Base-by-base conservation (phyloP, 2,329 filamentous ascomycete species). In the Sporothrix pseudoabietina region DNA sequence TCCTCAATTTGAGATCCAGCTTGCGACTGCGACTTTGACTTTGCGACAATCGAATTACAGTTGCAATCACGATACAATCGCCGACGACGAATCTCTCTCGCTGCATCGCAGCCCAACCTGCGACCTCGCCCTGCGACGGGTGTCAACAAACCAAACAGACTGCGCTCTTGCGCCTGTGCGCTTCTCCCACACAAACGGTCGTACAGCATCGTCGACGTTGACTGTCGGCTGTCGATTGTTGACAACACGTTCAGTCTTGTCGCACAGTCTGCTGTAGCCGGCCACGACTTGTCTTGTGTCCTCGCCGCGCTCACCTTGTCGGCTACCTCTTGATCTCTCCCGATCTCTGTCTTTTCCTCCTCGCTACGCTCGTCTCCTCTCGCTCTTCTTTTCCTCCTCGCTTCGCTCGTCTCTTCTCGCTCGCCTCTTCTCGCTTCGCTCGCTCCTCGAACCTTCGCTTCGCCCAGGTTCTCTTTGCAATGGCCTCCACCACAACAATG, bases 401-500 rank as follows among this genome's bases (percentile, higher is more conserved):
- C 49, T 16, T 19, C 47, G 14, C 47, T 52, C 26, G 26, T 22
- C 3, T 26, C 26, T 26, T 26, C 26, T 26, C 26, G 26, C n/a
- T 54, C 19, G n/a, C 6, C 9, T n/a, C n/a, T 19, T 54, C 22
- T 1, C 59, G 32, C 35, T 63, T 32, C 8, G 19, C 12, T 8
- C 6, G 19, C 59, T 41, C 19, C 22, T 19, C 59, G 9, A 35
- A 12, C 14, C 59, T 1, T 22, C 39, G 59, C 39, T 47, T 7
- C 35, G 16, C 32, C 12, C 22, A 19, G 44, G 3, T 44, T 14
- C 16, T 47, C 66, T 22, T 47, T 32, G 55, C 57, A 54, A 77
- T 71, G 52, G 83, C 82, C 80, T 80, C 80, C n/a, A 83, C 80
- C 26, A 82, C 82, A 65, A 77, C 80, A 32, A 83, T 80, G 74